Base-by-base conservation (phyloP, 2,329 filamentous ascomycete genomes). In the Aureobasidium sp. region DNA sequence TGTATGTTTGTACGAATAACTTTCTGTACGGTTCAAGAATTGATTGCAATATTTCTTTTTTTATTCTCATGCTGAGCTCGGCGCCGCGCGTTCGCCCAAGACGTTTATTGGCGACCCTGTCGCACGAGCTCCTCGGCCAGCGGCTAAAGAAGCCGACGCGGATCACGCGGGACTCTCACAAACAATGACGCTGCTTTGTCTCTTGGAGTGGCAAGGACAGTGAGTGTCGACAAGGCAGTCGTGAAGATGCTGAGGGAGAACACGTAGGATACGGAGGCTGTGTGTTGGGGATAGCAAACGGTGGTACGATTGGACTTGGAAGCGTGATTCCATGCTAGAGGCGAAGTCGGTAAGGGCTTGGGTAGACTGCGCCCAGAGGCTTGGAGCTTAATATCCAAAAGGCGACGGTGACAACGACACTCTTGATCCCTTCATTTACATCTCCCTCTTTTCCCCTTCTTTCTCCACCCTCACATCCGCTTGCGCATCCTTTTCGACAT, bases 281-380 rank as follows among this genome's bases (percentile, higher is more conserved):
- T 17, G 51, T 43, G 15, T 17, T 21, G n/a, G 7, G 13, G 31
- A 4, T 11, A 40, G 23, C 27, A 17, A 8, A 31, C 13, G n/a
- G 21, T 31, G 51, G 37, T 21, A 33, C 37, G 51, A 55, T 10
- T 37, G 25, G 15, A 19, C 29, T 17, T 9, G 11, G 11, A 27
- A 31, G 25, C 11, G n/a, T 33, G 17, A 27, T 31, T 15, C 10
- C 9, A 43, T 27, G 43, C 43, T 11, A 46, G 43, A 46, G 37
- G 35, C 50, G 50, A 42, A 11, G 17, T n/a, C 17, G 23, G 50
- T 25, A 25, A 27, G 37, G 50, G 50, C 50, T 54, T 54, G n/a
- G 50, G 50, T 54, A 55, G 25, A 43, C 51, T 55, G 51, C 51
- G 51, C 51, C 51, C 25, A 43, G 51, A 55, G 51, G 37, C 51